Base-by-base conservation (phyloP, 2,329 filamentous ascomycete genomes). In the Beauveria pseudobassiana region DNA sequence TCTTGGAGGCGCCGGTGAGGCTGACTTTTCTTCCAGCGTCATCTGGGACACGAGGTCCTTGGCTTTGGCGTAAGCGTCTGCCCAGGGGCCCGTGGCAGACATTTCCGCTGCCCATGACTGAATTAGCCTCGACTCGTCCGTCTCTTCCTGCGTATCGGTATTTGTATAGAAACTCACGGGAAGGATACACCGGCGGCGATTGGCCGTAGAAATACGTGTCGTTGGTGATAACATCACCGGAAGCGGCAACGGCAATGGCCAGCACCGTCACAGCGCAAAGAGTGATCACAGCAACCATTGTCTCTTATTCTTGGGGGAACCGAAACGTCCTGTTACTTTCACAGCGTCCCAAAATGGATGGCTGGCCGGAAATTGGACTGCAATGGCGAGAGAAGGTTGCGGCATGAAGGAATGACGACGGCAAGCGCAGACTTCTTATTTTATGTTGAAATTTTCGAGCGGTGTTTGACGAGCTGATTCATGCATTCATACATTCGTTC, bases 1-100 rank as follows among this genome's bases (percentile, higher is more conserved):
- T 80, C 4, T 2, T 1, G 43, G 84, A 80, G 64, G 90, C 90
- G 1, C 88, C 88, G 0, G 89, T 93, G 62, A 95, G 73, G 68
- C 86, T 88, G 69, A 93, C 86, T 93, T 95, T 73, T 96, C 90
- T 20, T 86, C 79, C 53, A 93, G 75, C 1, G 89, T 93, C 76
- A 95, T 80, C 68, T 87, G 80, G 16, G 79, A 81, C 14, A 96
- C 89, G 66, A 95, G 85, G 1, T 79, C 79, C 62, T 80, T 79
- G 0, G 91, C 90, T 69, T 87, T 89, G 22, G 76, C 72, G 67
- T 89, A 87, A 5, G 90, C 86, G 18, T 81, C 78, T 3, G 78
- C 78, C 91, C 91, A 95, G 46, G 83, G 76, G 10, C 86, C 88
- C 5, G 80, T 74, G 18, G 87, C 88, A 65, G 73, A 79, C 77